These are phyloP conservation scores for Eucalyptus regnans DNA, from an alignment of 345 rosid species.

Conservation along the genomic window DNA sequence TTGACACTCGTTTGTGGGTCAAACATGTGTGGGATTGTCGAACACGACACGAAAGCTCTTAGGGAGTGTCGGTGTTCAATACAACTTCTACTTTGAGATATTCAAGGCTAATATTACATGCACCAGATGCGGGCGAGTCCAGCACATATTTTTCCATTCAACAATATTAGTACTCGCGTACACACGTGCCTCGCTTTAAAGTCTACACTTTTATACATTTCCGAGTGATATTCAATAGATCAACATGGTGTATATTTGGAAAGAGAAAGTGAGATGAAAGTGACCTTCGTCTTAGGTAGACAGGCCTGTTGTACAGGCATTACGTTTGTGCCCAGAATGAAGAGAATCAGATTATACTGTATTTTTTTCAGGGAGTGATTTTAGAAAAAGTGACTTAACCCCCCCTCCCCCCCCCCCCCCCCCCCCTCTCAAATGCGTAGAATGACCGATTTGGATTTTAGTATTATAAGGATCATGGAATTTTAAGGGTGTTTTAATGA, in stretches of 20 bases:
- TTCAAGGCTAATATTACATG: not conserved
- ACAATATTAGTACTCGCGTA: not conserved
- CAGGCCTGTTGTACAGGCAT: not conserved
- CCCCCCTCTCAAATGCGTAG: not conserved
- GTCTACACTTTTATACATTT: not conserved
- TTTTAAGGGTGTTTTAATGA: not conserved
- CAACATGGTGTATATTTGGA: not conserved
- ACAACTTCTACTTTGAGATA: not conserved
- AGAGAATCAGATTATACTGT: not conserved
- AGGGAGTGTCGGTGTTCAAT: not conserved
- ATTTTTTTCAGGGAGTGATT: not conserved
- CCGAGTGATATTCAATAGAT: not conserved
- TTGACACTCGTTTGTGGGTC: too few relatives aligned
- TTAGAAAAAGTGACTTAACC: not conserved
- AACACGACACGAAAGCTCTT: fast-evolving
- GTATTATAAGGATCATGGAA: not conserved
- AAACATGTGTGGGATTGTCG: fast-evolving
- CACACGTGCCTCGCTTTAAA: not conserved
- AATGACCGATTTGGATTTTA: not conserved
- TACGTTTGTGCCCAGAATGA: not conserved
- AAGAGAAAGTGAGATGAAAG: not conserved
- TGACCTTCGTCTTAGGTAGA: not conserved
- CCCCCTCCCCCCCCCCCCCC: too few relatives aligned
- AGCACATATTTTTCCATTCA: not conserved
- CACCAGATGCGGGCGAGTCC: not conserved